phyloP scores from a whole-genome alignment of 192 early-diverging fungal genomes.

The Backusella circina region DNA sequence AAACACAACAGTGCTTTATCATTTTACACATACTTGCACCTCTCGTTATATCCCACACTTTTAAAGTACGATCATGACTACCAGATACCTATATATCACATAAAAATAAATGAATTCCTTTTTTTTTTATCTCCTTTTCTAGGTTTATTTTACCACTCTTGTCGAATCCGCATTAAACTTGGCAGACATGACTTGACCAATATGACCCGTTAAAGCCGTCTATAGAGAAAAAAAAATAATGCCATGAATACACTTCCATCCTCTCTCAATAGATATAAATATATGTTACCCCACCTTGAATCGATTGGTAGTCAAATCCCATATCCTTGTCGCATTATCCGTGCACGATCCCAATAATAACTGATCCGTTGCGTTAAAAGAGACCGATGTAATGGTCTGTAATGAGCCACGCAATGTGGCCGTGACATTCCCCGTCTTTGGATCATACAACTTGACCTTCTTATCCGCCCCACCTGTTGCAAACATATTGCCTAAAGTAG shows the following conservation, averaged over 20 bases:
- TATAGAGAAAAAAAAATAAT: constrained; percentile 28
- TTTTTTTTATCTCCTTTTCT: too few relatives aligned
- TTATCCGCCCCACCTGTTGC: constrained; percentile 83
- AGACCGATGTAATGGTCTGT: constrained; percentile 80
- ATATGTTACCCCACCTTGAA: constrained; percentile 49
- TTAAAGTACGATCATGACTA: constrained; percentile 94
- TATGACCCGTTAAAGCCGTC: constrained; percentile 94
- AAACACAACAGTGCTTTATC: too few relatives aligned
- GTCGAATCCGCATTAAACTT: constrained; percentile 77
- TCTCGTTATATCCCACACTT: constrained; percentile 91
- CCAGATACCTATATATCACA: constrained; percentile 63
- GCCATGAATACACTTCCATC: not conserved
- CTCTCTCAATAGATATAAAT: not conserved
- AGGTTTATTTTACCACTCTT: constrained; percentile 58
- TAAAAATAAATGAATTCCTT: not conserved
- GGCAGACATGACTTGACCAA: constrained; percentile 88
- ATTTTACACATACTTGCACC: constrained; percentile 69
- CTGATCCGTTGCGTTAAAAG: constrained; percentile 69
- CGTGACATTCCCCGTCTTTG: constrained; percentile 60
- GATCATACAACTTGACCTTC: constrained; percentile 75
- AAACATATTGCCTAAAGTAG: constrained; percentile 61
- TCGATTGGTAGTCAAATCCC: constrained; percentile 75
- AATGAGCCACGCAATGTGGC: constrained; percentile 76
- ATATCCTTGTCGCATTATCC: constrained; percentile 87
- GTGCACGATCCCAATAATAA: constrained; percentile 79